These are phyloP conservation scores for Scytalidium sp. DNA, from an alignment of 2,329 filamentous ascomycete species.

Conservation along the genomic window DNA sequence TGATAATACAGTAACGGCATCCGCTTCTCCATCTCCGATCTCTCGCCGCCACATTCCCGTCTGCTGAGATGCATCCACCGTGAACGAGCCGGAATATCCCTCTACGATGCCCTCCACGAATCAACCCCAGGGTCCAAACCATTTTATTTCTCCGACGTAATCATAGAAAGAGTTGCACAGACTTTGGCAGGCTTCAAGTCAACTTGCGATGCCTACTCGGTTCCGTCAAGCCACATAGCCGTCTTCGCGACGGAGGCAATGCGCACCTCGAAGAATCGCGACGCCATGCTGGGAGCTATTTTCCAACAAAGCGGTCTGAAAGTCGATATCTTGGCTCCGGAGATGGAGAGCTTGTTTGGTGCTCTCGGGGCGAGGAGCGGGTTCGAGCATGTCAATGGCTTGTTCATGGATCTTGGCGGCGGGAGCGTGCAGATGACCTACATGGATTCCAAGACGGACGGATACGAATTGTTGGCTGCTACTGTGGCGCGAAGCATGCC, in stretches of 20 bases:
- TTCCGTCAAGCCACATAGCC: slow-evolving; percentile 61
- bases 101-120: slow-evolving; percentile 76
- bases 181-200: slow-evolving; percentile 68
- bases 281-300: slow-evolving; percentile 65
- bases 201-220: slow-evolving; percentile 67
- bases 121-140: slow-evolving; percentile 31
- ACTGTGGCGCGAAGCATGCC: slow-evolving; percentile 54
- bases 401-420: slow-evolving; percentile 86
- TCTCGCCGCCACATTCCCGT: slow-evolving; percentile 68
- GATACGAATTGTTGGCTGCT: slow-evolving; percentile 53
- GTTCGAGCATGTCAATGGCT: slow-evolving; percentile 65
- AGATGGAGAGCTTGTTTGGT: slow-evolving; percentile 79
- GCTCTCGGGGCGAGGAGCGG: slow-evolving; percentile 80
- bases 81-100: slow-evolving; percentile 75
- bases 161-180: slow-evolving; percentile 63
- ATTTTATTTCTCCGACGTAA: slow-evolving; percentile 45
- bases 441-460: slow-evolving; percentile 43
- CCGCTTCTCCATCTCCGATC: slow-evolving; percentile 83
- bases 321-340: slow-evolving; percentile 71
- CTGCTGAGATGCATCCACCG: slow-evolving; percentile 76
- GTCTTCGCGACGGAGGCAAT: slow-evolving; percentile 90
- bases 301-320: slow-evolving; percentile 59
- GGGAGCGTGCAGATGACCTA: slow-evolving; percentile 65
- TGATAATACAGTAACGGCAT: slow-evolving; percentile 72
- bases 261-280: slow-evolving; percentile 72